A percentile compares a stretch with the other conserved stretches of the same genome.
Evolutionary conservation across 495 filamentous ascomycete species (phyloP).

Genomic region (Penicillium silybi): DNA sequence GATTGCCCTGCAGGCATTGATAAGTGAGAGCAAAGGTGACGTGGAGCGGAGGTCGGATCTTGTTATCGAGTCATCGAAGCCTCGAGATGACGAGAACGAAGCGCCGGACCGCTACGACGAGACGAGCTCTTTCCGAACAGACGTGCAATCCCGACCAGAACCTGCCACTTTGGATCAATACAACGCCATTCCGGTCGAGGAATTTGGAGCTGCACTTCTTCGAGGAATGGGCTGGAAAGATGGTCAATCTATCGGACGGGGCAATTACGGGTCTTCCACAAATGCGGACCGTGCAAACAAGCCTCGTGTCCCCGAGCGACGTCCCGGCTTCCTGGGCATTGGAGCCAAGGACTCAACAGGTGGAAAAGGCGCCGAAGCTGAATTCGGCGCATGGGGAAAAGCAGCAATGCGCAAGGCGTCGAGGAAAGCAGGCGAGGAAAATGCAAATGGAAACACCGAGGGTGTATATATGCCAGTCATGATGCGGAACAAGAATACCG

Average conservation of each 20-base stretch:
- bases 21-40: slow-evolving; percentile 52
- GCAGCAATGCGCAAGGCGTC: slow-evolving; percentile 56
- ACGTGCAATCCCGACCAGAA: slow-evolving; percentile 69
- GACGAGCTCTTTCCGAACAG: slow-evolving; percentile 62
- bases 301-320: slow-evolving; percentile 51
- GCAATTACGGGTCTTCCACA: slow-evolving; percentile 37
- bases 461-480: slow-evolving; percentile 63
- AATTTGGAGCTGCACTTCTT: slow-evolving; percentile 85
- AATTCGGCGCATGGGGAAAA: slow-evolving; percentile 72
- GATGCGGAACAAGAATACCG: slow-evolving; percentile 62
- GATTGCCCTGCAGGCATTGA: slow-evolving; percentile 73
- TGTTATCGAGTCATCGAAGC: slow-evolving; percentile 48
- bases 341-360: slow-evolving; percentile 61
- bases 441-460: slow-evolving; percentile 36
- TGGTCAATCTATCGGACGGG: slow-evolving; percentile 64
- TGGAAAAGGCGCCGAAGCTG: slow-evolving; percentile 68
- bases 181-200: slow-evolving; percentile 81
- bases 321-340: slow-evolving; percentile 80
- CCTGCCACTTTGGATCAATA: slow-evolving; percentile 79
- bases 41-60: slow-evolving; percentile 51
- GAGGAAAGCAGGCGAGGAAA: slow-evolving; percentile 42
- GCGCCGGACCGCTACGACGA: slow-evolving; percentile 47
- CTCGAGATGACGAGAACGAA: slow-evolving; percentile 24
- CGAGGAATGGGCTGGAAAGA: slow-evolving; percentile 94
- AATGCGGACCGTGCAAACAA: slow-evolving; percentile 29